Base-by-base conservation (phyloP, 2,329 filamentous ascomycete species). In the Aspergillus sp. region DNA sequence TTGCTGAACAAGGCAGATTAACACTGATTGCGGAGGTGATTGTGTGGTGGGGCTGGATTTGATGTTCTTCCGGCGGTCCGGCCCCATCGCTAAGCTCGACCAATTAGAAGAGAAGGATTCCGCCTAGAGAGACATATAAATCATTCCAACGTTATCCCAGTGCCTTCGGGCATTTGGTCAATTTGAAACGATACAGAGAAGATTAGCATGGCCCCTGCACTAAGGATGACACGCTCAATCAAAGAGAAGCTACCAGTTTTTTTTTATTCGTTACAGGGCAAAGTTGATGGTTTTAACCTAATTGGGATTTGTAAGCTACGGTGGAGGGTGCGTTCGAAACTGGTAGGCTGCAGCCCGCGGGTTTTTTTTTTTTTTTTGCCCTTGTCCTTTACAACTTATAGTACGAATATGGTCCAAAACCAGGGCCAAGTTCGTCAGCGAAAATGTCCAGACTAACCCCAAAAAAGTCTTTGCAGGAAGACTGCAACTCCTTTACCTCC, bases 181-280 rank as follows among this genome's bases (percentile, higher is more conserved):
- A 78, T 77, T 81, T 80, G 77, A 79, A 80, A 79, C 77, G 76
- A 81, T 81, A 82, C 78, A 84, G 80, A 84, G 81, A 84, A 84
- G 80, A 84, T 84, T 86, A 86, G 84, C 84, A 86, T 86, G 83
- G 83, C 83, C 84, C 80, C 79, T 82, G 79, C 80, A 82, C 87
- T 90, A 91, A 91, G 87, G 87, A 90, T 91, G 87, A 90, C 86
- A 90, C 84, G 83, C 83, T 85, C 77, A 81, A 83, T 81, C 82
- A 85, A 85, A 86, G 83, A 85, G 83, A 84, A 81, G 78, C 81
- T 80, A 77, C 76, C 75, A 76, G 74, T 81, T 80, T 82, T 84
- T 83, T 83, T 60, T 47, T 12, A 37, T 42, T 42, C 49, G 49
- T 54, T 55, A 48, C 47, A 42, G 44, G 32, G 41, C 41, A 47